Conservation (phyloP, 345 rosid genomes). For the Noccaea caerulescens region DNA sequence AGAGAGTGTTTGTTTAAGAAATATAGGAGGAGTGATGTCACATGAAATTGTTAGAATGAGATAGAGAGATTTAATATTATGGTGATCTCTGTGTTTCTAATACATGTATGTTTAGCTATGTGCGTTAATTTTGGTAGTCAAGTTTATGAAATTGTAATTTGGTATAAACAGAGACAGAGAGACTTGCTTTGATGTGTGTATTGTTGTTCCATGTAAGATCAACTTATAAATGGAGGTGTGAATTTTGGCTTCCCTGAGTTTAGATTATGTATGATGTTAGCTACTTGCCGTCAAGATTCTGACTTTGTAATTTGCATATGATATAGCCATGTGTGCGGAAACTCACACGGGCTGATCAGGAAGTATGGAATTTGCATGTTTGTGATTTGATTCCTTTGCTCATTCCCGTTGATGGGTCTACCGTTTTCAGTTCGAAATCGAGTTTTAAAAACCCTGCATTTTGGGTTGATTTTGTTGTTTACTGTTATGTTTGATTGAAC, state of each 20-base stretch:
- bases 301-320: no score
- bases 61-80: not conserved
- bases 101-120: not conserved
- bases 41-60: not conserved
- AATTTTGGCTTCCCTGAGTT: no score
- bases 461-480: not conserved
- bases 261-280: no score
- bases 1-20: no score
- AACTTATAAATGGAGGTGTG: no score
- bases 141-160: not conserved
- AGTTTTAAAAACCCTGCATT: slow-evolving; percentile 1
- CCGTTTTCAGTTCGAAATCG: slow-evolving; percentile 3
- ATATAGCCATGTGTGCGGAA: no score
- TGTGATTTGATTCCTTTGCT: slow-evolving; percentile 8
- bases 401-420: slow-evolving; percentile 17
- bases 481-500: slow-evolving; percentile 37
- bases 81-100: not conserved
- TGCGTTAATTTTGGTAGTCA: not conserved
- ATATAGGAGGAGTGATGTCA: not conserved
- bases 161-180: not conserved
- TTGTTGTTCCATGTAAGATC: not conserved
- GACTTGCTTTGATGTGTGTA: not conserved
- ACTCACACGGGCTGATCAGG: no score
- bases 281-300: no score
- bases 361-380: no score